Conservation (phyloP, 2,329 filamentous ascomycete species). For the Dactylellina haptotyla region DNA sequence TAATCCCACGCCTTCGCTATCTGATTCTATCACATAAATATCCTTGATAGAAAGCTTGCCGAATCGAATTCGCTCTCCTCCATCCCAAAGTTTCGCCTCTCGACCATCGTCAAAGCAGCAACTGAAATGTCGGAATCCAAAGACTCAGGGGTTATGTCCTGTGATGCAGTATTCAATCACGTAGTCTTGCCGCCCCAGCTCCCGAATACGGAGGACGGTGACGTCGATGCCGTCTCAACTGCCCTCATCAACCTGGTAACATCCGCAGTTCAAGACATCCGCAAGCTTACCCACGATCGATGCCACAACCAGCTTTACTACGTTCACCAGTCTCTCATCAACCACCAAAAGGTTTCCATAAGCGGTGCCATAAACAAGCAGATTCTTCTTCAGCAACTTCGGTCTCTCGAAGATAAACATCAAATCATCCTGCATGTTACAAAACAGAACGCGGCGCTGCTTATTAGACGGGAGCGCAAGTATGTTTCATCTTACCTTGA, state of each 20-base stretch:
- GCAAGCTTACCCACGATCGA: slow-evolving; percentile 47
- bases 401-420: slow-evolving; percentile 57
- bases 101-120: no score
- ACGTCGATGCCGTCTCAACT: slow-evolving; percentile 58
- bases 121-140: slow-evolving; percentile 5
- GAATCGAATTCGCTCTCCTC: no score
- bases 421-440: slow-evolving; percentile 64
- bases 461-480: slow-evolving; percentile 61
- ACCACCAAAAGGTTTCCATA: slow-evolving; percentile 53
- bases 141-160: slow-evolving; percentile 1
- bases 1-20: no score
- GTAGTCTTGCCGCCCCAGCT: slow-evolving; percentile 63
- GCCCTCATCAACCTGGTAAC: slow-evolving; percentile 58
- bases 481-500: slow-evolving; percentile 56
- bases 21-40: no score
- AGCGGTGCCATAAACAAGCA: slow-evolving; percentile 54
- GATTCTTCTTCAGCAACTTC: slow-evolving; percentile 59
- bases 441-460: slow-evolving; percentile 66
- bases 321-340: slow-evolving; percentile 50
- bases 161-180: slow-evolving; percentile 60
- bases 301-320: slow-evolving; percentile 51
- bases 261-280: slow-evolving; percentile 54
- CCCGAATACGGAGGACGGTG: slow-evolving; percentile 60
- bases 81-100: no score
- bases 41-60: no score